Conservation (phyloP, 805 yeast genomes). For the Metschnikowia chrysomelidarum region DNA sequence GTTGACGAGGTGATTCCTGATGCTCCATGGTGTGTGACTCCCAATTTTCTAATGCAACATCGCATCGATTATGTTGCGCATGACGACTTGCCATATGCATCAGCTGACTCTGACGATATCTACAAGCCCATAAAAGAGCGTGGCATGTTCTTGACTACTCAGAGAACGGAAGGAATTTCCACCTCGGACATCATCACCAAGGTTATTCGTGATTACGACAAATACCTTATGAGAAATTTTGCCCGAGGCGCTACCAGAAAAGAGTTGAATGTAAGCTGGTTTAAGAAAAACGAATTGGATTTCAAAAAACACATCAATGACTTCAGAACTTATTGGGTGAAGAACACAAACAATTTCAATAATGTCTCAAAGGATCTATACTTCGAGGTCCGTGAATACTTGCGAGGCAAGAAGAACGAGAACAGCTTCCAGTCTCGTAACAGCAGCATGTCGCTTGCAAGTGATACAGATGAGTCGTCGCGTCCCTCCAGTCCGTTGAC, state of each 20-base stretch:
- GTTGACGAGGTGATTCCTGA: conserved; percentile 93
- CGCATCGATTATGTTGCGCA: conserved; percentile 95
- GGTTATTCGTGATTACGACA: conserved; percentile 93
- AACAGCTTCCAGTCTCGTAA: conserved; percentile 16
- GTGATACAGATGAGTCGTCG: conserved; percentile 31
- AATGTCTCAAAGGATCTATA: conserved; percentile 79
- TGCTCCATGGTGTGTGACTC: conserved; percentile 94
- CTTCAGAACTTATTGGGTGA: conserved; percentile 82
- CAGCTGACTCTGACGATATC: conserved; percentile 86
- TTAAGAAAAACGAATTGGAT: conserved; percentile 94
- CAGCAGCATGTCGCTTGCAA: conserved; percentile 18
- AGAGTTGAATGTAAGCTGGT: conserved; percentile 95
- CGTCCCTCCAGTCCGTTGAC: conserved; percentile 54
- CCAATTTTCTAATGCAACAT: conserved; percentile 75
- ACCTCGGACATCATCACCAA: conserved; percentile 95
- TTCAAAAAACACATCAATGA: conserved; percentile 86
- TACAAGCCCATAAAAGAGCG: conserved; percentile 86
- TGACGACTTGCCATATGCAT: conserved; percentile 93
- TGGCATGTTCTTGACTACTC: conserved; percentile 92
- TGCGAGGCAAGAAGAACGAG: conserved; percentile 47
- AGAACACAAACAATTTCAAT: conserved; percentile 64
- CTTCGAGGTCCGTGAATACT: conserved; percentile 76
- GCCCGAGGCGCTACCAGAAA: conserved; percentile 97
- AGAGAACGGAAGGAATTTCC: conserved; percentile 94
- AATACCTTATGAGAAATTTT: conserved; percentile 93